Base-by-base conservation (phyloP, 352 stramenopile genomes). In the Blastocystis sp. region DNA sequence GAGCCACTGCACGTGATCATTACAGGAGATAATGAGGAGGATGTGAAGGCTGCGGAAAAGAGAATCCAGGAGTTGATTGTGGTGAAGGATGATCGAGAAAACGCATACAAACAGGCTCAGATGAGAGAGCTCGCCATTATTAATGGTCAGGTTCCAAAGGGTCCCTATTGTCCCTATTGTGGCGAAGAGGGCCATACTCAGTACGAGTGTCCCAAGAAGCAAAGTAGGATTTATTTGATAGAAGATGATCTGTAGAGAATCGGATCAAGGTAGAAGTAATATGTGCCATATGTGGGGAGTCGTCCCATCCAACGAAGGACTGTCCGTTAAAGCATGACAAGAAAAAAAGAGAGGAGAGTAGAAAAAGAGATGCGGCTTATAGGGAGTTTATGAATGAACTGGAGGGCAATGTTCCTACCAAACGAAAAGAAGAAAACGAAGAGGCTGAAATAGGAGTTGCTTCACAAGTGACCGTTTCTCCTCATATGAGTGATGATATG, bases 41-140 rank as follows among this genome's bases (percentile, higher is more conserved):
- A 94, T 59, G 80, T 97, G 0, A 93, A 96, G 2, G 92, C 90
- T 37, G 94, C 94, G 0, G 94, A 93, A 0, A 94, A 95, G 70
- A 93, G 97, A 89, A 93, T 98, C 23, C 92, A 95, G 76, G 92
- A 92, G 53, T 91, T 98, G 68, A 91, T 98, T 18, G 93, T 96
- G 34, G 95, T 95, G 0, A 91, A 97, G 15, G 94, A 97, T 80
- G 91, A 92, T 56, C 89, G 90, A 20, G 94, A 96, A 89, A 95
- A 90, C 62, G 93, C 94, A 68, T 96, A 98, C 93, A 99, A 99
- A 91, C 96, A 99, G 90, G 95, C 97, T 88, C 97, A 99, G 91
- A 91, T 99, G 77, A 92, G 96, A 26, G 96, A 99, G 90, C 93
- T 99, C 64, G 97, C 97, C 45, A 92, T 98, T 47, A 98, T 99